Conservation (phyloP, 164 flowering plant genomes). For the Echeveria elegans region DNA sequence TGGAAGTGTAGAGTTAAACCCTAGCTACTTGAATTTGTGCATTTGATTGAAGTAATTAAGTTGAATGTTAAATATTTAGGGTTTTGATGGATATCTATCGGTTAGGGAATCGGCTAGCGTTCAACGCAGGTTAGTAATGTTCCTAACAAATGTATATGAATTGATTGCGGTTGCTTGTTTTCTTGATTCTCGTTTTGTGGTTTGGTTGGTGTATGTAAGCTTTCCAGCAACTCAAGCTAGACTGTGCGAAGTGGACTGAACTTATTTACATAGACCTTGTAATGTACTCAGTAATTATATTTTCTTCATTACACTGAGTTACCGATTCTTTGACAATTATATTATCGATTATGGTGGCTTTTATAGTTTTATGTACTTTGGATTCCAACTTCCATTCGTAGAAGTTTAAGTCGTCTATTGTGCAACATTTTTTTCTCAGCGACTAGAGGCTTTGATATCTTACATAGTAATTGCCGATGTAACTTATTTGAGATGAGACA, state of each 20-base stretch:
- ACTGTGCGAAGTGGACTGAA: slow-evolving; percentile 45
- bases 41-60: neutral
- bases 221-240: slow-evolving; percentile 81
- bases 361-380: no score
- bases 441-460: neutral
- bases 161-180: no score
- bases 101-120: neutral
- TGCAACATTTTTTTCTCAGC: neutral
- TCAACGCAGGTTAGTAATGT: neutral
- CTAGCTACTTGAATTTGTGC: neutral
- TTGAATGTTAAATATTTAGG: neutral
- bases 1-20: no score
- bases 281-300: no score
- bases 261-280: slow-evolving; percentile 79
- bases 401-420: neutral
- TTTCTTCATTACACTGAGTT: slow-evolving; percentile 10
- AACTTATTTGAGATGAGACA: neutral
- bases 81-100: neutral
- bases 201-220: slow-evolving; percentile 34
- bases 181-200: slow-evolving; percentile 11
- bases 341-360: neutral
- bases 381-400: no score
- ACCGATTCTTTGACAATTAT: neutral
- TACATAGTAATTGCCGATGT: neutral
- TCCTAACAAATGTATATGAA: no score